These are phyloP conservation scores for Silene latifolia DNA, from an alignment of 148 eudicot species.

Conservation along the genomic window DNA sequence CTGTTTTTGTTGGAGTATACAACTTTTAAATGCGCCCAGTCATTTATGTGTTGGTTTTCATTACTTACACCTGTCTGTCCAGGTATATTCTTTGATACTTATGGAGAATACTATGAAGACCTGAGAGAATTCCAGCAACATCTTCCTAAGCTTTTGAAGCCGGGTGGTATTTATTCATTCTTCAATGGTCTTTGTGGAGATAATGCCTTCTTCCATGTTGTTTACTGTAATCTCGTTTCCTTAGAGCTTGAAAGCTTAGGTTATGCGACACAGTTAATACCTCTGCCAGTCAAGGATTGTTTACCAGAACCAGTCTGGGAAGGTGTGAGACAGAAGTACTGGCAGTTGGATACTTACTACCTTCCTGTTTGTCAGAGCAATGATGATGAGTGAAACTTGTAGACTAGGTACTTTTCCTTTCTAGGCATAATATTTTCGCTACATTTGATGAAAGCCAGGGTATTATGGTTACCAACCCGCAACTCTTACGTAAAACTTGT, in stretches of 20 bases:
- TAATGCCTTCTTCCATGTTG: slow-evolving; percentile 91
- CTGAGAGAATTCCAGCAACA: slow-evolving; percentile 80
- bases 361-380: slow-evolving; percentile 87
- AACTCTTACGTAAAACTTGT: neutral
- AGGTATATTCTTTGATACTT: slow-evolving; percentile 91
- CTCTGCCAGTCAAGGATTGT: slow-evolving; percentile 75
- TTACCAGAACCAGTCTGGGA: slow-evolving; percentile 79
- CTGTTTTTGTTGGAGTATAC: neutral
- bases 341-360: slow-evolving; percentile 80
- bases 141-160: slow-evolving; percentile 71
- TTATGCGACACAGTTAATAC: slow-evolving; percentile 69
- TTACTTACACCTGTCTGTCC: slow-evolving; percentile 11
- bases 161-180: slow-evolving; percentile 83
- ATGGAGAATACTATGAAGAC: slow-evolving; percentile 87
- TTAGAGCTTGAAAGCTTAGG: slow-evolving; percentile 78
- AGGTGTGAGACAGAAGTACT: slow-evolving; percentile 88
- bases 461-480: neutral
- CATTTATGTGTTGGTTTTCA: neutral
- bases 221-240: slow-evolving; percentile 81
- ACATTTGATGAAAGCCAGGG: neutral
- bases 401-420: slow-evolving; percentile 4
- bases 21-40: neutral
- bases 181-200: slow-evolving; percentile 95
- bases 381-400: slow-evolving; percentile 48
- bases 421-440: neutral